Evolutionary conservation across 2,329 filamentous ascomycete genomes (phyloP), one percentile per base, ranked within the genome.

Genomic region (Diaporthe helianthi): DNA sequence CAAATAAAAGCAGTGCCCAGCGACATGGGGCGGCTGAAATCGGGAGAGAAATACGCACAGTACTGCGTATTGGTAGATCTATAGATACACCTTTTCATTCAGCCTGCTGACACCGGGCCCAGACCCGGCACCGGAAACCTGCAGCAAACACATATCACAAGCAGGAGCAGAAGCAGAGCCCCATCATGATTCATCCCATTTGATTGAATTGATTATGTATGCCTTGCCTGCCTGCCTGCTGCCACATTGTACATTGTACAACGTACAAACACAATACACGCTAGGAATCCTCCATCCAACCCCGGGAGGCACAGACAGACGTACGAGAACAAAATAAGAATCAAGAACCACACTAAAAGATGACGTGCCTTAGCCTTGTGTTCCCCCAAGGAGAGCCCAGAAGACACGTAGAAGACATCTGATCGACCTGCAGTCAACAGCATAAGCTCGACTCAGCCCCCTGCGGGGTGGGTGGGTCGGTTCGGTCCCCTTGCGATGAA

Each of bases 291-390:
- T 19, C 4, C 38, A 10, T 17, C n/a, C n/a, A n/a, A 13, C 12
- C 49, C 15, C 24, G 44, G 51, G 49, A 19, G 49, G 22, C 55
- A n/a, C 24, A 29, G 33, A 17, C 33, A 13, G 33, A 19, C 55
- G 10, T 33, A 31, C 9, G 64, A 66, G 51, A 65, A 22, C 38
- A 65, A 54, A 44, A 24, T 9, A 31, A 44, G 46, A 24, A 55
- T 13, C 10, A 49, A 47, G 17, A 31, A 22, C n/a, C n/a, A n/a
- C n/a, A 19, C 38, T 36, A 55, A 58, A 47, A 44, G 44, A 70
- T 70, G 69, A 68, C 69, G 69, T 68, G 69, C 69, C 52, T 70
- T 70, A 68, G 69, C 41, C 33, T 65, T 53, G 47, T 63, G 47
- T 44, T 47, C 24, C 55, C 65, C 29, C 46, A 64, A 29, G 67